Evolutionary conservation across 1,284 basidiomycete species (phyloP), one percentile per base, ranked within the genome.

Genomic region (Sporisorium scitamineum): DNA sequence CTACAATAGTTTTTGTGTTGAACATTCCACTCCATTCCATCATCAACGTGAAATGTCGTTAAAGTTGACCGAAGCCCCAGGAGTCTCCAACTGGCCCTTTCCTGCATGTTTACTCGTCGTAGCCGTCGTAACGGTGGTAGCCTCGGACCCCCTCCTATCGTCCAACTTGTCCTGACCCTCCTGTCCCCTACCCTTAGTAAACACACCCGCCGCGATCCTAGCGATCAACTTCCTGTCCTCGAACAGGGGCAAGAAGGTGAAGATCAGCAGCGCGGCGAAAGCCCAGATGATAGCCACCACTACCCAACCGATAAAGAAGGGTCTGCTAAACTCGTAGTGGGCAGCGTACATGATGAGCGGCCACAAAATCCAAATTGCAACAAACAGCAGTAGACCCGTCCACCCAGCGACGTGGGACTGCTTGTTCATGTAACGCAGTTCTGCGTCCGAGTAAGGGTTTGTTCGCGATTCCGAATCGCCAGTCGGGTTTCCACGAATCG

Each of bases 341-440:
- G 77, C 74, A 7, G 74, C 78, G 59, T 83, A 85, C 70, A 85
- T 80, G 27, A 73, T 71, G 34, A 84, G 80, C 0, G 84, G 84
- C 80, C 80, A 83, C 6, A 85, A 62, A 18, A 85, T 50, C 76
- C 82, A 80, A n/a, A 84, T 50, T 1, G 66, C 77, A 20, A 84
- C 45, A 55, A 81, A 81, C 22, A 82, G 58, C 5, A 67, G 37
- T 8, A 67, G 54, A 18, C 55, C 68, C 5, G 61, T 58, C 37
- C 62, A 34, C 3, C 48, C 71, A 0, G 79, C 65, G 47, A 80
- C 34, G 10, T 34, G 11, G 5, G 61, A 62, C 42, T 70, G 67
- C 1, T 39, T 27, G 13, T 60, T 26, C 67, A 78, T 73, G 50
- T 52, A 71, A 31, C 65, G 52, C 18, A 41, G 29, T 61, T 75